Base-by-base conservation (phyloP, 345 rosid species). In the Pelargonium nanum region DNA sequence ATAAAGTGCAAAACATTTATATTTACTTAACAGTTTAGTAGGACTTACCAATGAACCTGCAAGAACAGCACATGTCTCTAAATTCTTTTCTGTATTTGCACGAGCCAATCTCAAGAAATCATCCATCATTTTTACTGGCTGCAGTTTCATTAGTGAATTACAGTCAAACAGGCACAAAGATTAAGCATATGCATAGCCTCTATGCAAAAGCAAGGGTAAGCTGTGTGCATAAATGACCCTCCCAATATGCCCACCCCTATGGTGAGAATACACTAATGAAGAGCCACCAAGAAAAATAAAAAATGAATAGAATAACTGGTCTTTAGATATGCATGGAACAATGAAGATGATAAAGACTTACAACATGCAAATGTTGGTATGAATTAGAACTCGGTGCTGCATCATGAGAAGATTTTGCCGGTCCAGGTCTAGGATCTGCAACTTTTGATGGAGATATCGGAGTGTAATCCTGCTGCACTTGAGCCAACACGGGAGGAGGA, bases 381-480 rank as follows among this genome's bases (percentile, higher is more conserved):
- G 94, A 67, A 68, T 71, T 82, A 56, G 84, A 66, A 75, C 77
- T 77, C 19, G 75, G 70, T 55, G 69, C 59, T 34, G 52, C 85
- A 68, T 83, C 82, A 71, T 72, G 74, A 64, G 78, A 75, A 77
- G 83, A 68, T 66, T 84, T 77, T 64, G 92, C 89, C 56, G 90
- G 97, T 69, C 99, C 99, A 68, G 99, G 99, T 77, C 99, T 87
- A 59, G 97, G 99, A 75, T 93, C 99, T 53, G 99, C 99, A 63
- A 93, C 97, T 81, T 74, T 89, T 48, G 97, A 89, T 45, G 99
- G 92, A 70, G 83, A 80, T 52, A 93, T 87, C 25, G 80, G 81
- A 69, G 96, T 68, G 23, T 25, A 23, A 0, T 75, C 83, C 64
- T 80, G 88, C 71, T 77, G 90, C 50, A 93, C 79, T 72, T 83